These are phyloP conservation scores for Pseudotulostoma volvatum DNA, from an alignment of 495 filamentous ascomycete species.

Conservation along the genomic window DNA sequence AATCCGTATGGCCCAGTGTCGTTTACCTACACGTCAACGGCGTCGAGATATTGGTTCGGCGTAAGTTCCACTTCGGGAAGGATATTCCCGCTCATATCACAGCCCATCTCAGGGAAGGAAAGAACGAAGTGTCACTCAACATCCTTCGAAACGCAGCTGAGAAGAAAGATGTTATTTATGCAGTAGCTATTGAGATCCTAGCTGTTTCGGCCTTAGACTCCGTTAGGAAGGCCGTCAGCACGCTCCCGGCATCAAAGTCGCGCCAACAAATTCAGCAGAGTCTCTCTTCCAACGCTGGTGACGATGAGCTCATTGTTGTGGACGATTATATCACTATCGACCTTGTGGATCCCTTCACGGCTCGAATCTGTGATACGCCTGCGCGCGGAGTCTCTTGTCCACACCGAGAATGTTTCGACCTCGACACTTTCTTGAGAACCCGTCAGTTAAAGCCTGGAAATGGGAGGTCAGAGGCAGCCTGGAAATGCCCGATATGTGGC, in stretches of 20 bases:
- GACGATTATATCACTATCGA: conserved; percentile 49
- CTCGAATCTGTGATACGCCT: conserved; percentile 50
- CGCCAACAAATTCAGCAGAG: conserved; percentile 21
- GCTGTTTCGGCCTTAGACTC: conserved; percentile 33
- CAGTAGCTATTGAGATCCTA: conserved; percentile 46
- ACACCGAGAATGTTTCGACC: conserved; percentile 80
- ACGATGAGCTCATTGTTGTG: conserved; percentile 55
- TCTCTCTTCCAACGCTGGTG: conserved; percentile 23
- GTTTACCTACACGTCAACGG: conserved; percentile 57
- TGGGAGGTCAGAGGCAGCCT: conserved; percentile 50
- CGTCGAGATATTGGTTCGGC: conserved; percentile 36
- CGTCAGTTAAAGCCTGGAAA: conserved; percentile 30
- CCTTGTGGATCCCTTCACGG: conserved; percentile 60
- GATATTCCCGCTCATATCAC: conserved; percentile 65
- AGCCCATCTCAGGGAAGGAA: conserved; percentile 27
- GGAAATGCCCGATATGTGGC: conserved; percentile 70
- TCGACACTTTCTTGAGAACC: conserved; percentile 60
- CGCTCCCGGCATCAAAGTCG: conserved; percentile 14
- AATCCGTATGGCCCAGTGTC: conserved; percentile 55
- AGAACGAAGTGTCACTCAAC: conserved; percentile 36
- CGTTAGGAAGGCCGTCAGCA: conserved; percentile 27
- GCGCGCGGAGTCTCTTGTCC: conserved; percentile 44
- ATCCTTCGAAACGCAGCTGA: conserved; percentile 28
- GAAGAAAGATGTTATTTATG: conserved; percentile 23
- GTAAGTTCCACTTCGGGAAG: conserved; percentile 53